These are phyloP conservation scores for Dioszegia aurantiaca DNA, from an alignment of 768 basidiomycete species.

Conservation along the genomic window DNA sequence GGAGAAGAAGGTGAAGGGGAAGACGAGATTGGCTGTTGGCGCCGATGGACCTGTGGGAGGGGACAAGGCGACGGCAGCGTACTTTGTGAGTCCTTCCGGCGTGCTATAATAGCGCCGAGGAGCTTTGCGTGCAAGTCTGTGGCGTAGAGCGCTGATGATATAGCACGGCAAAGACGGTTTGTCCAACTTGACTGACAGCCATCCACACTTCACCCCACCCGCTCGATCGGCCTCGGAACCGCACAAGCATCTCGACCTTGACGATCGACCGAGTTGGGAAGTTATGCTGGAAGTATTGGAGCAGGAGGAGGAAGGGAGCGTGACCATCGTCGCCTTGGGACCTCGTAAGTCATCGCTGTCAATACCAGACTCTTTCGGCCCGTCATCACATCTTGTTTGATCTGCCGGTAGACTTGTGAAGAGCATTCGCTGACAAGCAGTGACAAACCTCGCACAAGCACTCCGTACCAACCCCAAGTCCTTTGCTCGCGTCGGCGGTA, in stretches of 20 bases:
- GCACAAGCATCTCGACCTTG: slow-evolving; percentile 44
- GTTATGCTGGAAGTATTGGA: slow-evolving; percentile 49
- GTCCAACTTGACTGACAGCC: slow-evolving; percentile 50
- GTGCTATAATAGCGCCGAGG: too few species aligned
- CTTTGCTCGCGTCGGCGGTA: slow-evolving; percentile 60
- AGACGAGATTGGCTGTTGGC: slow-evolving; percentile 67
- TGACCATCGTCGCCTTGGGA: slow-evolving; percentile 51
- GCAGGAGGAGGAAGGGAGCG: slow-evolving; percentile 38
- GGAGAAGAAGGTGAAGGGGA: slow-evolving; percentile 41
- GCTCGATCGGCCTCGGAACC: slow-evolving; percentile 9
- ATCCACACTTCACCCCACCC: slow-evolving; percentile 50
- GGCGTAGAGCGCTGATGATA: slow-evolving; percentile 7
- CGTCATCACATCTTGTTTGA: too few species aligned
- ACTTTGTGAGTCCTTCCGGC: slow-evolving; percentile 58
- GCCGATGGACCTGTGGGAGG: slow-evolving; percentile 67
- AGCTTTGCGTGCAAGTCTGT: not conserved
- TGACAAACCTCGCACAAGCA: slow-evolving; percentile 74
- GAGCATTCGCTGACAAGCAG: slow-evolving; percentile 52
- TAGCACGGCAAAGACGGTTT: slow-evolving; percentile 53
- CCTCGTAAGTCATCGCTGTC: slow-evolving; percentile 44
- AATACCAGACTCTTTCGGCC: not conserved
- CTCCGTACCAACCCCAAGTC: slow-evolving; percentile 60
- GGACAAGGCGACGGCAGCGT: slow-evolving; percentile 69
- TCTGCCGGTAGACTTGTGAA: too few species aligned
- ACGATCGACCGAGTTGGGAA: slow-evolving; percentile 34